Evolutionary conservation across 306 rosid genomes (phyloP).

Genomic region (Astragalus glycyphyllos): DNA sequence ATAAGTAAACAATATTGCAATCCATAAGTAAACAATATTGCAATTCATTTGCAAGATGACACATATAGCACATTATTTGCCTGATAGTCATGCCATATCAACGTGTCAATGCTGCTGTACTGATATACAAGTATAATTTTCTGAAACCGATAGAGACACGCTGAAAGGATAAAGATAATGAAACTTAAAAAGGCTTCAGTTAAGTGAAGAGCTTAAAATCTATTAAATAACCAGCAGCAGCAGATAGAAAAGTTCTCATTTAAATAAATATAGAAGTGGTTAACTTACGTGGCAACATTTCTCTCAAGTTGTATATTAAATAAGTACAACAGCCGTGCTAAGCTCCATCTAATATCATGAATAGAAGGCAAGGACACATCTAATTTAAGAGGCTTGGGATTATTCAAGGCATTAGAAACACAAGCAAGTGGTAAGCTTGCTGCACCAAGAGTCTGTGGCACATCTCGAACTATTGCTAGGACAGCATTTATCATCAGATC

Average conservation of each 20-base stretch:
- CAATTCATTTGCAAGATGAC: conserved; percentile 27
- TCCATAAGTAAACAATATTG: background rate
- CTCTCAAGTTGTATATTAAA: conserved; percentile 87
- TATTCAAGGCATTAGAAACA: conserved; percentile 75
- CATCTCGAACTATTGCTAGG: conserved; percentile 50
- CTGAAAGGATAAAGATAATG: background rate
- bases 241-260: conserved; percentile 16
- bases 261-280: conserved; percentile 37
- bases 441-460: conserved; percentile 55
- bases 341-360: conserved; percentile 72
- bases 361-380: conserved; percentile 83
- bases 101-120: too few relatives aligned
- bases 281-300: conserved; percentile 95
- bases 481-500: conserved; percentile 49
- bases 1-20: conserved; percentile 3
- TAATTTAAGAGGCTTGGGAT: conserved; percentile 78
- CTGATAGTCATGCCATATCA: background rate
- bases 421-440: conserved; percentile 80
- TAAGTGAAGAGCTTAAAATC: conserved; percentile 17
- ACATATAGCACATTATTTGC: conserved; percentile 29
- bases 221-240: conserved; percentile 30
- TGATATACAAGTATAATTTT: too few relatives aligned
- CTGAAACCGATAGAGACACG: background rate
- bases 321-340: conserved; percentile 73
- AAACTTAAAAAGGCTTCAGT: conserved; percentile 17